A percentile compares a stretch with the other conserved stretches of the same genome.
Evolutionary conservation across 2,329 filamentous ascomycete genomes (phyloP).

Genomic region (Coniochaeta sp.): DNA sequence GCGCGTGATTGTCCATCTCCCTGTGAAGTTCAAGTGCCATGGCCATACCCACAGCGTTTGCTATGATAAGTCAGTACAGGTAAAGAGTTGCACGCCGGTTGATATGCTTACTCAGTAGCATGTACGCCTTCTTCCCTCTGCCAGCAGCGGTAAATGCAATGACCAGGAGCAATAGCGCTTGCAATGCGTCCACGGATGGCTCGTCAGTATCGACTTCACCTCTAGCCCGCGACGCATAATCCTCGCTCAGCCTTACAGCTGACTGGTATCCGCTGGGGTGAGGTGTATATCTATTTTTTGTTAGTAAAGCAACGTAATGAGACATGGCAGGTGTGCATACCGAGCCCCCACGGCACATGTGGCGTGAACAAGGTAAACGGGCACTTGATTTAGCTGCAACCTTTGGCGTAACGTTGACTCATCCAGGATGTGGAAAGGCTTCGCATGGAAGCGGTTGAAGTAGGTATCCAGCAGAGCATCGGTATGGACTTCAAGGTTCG

Average conservation of each 20-base stretch:
- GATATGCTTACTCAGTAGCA: conserved; percentile 60
- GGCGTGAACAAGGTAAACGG: conserved; percentile 43
- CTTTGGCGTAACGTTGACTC: conserved; percentile 67
- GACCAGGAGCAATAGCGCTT: conserved; percentile 67
- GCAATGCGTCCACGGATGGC: conserved; percentile 69
- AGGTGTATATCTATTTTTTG: conserved; percentile 55
- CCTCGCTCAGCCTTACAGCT: conserved; percentile 60
- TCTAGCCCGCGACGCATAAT: conserved; percentile 64
- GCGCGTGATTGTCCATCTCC: conserved; percentile 57
- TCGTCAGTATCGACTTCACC: conserved; percentile 70
- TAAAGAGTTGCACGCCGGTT: background rate
- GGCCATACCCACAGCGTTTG: conserved; percentile 72
- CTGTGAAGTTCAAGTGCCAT: conserved; percentile 75
- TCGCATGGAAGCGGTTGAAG: conserved; percentile 71
- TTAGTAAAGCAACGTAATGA: conserved; percentile 11
- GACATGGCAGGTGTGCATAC: conserved; percentile 26
- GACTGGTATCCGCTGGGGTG: conserved; percentile 61
- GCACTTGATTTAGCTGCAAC: conserved; percentile 60
- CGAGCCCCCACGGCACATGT: conserved; percentile 56
- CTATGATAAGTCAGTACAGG: conserved; percentile 29
- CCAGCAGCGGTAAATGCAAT: conserved; percentile 71
- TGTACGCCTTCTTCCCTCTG: conserved; percentile 77
- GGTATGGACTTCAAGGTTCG: conserved; percentile 39
- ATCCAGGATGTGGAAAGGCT: conserved; percentile 75
- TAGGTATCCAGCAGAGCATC: conserved; percentile 69